Evolutionary conservation across 2,329 filamentous ascomycete genomes (phyloP).

Genomic region (Fusarium secorum): DNA sequence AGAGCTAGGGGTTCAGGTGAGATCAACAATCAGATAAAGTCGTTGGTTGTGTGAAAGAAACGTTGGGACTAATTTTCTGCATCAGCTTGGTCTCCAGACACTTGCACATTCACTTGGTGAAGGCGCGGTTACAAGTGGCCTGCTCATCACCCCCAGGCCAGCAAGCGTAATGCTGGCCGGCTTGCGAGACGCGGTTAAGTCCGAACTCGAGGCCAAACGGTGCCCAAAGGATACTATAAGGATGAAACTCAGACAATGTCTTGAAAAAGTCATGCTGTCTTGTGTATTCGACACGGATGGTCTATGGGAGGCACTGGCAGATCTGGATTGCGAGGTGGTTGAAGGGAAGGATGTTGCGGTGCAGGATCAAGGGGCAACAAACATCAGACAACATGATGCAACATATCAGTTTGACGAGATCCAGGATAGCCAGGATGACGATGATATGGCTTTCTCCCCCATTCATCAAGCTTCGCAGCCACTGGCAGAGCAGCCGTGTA

Average conservation of each 20-base stretch:
- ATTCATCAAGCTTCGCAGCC: neutral
- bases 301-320: conserved; percentile 63
- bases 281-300: conserved; percentile 67
- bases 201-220: conserved; percentile 43
- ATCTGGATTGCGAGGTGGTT: conserved; percentile 52
- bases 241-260: conserved; percentile 45
- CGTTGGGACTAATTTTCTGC: conserved; percentile 11
- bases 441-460: conserved; percentile 34
- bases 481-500: neutral
- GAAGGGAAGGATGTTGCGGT: conserved; percentile 45
- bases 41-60: too few relatives aligned
- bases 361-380: neutral
- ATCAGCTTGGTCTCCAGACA: conserved; percentile 58
- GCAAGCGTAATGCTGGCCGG: conserved; percentile 50
- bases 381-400: neutral
- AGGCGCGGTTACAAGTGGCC: conserved; percentile 40
- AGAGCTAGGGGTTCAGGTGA: conserved; percentile 56
- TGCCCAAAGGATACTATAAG: conserved; percentile 28
- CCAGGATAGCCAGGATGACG: conserved; percentile 47
- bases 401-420: conserved; percentile 40
- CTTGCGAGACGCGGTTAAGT: conserved; percentile 52
- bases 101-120: conserved; percentile 52
- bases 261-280: conserved; percentile 62
- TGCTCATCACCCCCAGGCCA: conserved; percentile 60
- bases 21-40: conserved; percentile 17